Percentiles rank a stretch among this genome's conserved stretches.
Conservation (phyloP, 495 filamentous ascomycete species). For the Podospora bellae-mahoneyi region DNA sequence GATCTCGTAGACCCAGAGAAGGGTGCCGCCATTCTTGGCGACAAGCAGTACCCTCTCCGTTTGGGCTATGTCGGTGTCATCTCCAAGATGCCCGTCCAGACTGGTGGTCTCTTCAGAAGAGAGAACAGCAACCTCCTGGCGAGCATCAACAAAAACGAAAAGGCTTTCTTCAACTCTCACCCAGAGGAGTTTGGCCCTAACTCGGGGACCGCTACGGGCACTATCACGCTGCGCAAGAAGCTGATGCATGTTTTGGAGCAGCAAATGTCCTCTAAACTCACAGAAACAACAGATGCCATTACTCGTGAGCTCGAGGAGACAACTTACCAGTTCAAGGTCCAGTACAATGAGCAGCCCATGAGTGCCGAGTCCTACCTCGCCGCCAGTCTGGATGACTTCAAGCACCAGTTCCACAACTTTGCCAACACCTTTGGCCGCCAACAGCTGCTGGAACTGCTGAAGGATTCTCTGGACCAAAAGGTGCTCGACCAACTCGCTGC, state of each 20-base stretch:
- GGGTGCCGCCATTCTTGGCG: conserved; percentile 71
- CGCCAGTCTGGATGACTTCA: conserved; percentile 91
- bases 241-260: conserved; percentile 96
- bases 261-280: conserved; percentile 89
- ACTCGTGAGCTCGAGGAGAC: conserved; percentile 94
- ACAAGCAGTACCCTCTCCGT: conserved; percentile 90
- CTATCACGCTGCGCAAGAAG: conserved; percentile 83
- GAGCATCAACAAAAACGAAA: conserved; percentile 84
- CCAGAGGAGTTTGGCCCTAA: conserved; percentile 73
- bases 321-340: conserved; percentile 98
- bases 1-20: conserved; percentile 86
- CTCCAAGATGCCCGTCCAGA: conserved; percentile 65
- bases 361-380: conserved; percentile 95
- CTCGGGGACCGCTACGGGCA: conserved; percentile 70
- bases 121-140: conserved; percentile 77
- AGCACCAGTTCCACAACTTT: conserved; percentile 95
- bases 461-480: conserved; percentile 87
- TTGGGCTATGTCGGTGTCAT: conserved; percentile 98
- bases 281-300: conserved; percentile 84
- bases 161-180: conserved; percentile 81
- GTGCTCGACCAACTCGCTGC: conserved; percentile 94
- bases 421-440: conserved; percentile 83
- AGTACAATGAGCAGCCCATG: conserved; percentile 95
- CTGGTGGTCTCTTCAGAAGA: conserved; percentile 76
- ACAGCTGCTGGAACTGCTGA: conserved; percentile 84